A percentile compares a stretch with the other conserved stretches of the same genome.
Evolutionary conservation across 495 filamentous ascomycete genomes (phyloP).

Genomic region (Wilcoxina mikolae): DNA sequence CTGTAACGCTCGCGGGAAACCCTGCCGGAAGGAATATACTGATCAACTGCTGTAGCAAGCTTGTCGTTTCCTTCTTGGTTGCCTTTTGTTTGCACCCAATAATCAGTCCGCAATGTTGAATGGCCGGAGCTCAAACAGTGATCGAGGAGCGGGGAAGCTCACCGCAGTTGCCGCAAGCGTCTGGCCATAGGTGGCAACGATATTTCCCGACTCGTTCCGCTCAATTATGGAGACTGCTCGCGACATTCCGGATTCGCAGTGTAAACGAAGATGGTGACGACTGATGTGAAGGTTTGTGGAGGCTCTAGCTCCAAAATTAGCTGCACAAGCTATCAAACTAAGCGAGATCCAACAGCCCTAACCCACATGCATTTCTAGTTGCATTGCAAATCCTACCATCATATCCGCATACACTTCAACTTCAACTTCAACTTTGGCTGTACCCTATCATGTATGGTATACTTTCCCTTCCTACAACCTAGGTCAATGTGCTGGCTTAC

Average conservation of each 20-base stretch:
- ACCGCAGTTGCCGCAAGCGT: not conserved
- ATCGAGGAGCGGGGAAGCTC: not conserved
- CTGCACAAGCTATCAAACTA: too few species aligned
- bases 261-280: too few species aligned
- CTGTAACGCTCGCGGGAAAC: conserved; percentile 78
- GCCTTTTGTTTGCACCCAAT: not conserved
- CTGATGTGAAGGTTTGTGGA: too few species aligned
- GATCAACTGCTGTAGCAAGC: conserved; percentile 32
- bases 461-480: too few species aligned
- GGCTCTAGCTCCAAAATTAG: too few species aligned
- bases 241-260: not conserved
- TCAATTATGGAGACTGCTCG: conserved; percentile 26
- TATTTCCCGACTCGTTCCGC: conserved; percentile 38
- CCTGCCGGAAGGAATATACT: conserved; percentile 83
- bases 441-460: too few species aligned
- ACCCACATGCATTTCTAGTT: too few species aligned
- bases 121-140: not conserved
- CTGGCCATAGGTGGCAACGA: conserved; percentile 28
- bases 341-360: too few species aligned
- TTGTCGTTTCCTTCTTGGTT: not conserved
- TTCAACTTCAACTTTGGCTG: too few species aligned
- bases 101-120: not conserved
- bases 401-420: too few species aligned
- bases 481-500: too few species aligned
- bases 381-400: too few species aligned